These are phyloP conservation scores for Porphyra umbilicalis DNA, from an alignment of 31 red algal genomes.

Conservation along the genomic window DNA sequence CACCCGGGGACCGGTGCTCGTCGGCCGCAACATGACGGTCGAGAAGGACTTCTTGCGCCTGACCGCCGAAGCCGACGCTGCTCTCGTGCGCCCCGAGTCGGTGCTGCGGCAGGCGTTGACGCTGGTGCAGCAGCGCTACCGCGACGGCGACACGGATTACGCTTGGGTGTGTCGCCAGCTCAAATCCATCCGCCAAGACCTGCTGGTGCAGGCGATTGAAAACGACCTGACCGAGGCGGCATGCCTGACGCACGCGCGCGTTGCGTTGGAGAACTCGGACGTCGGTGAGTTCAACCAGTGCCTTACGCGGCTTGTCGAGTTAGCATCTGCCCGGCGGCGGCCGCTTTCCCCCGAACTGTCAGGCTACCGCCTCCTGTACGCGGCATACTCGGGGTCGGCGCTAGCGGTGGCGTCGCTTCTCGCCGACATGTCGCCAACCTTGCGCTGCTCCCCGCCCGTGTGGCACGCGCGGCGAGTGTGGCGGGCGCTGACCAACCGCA, in stretches of 20 bases:
- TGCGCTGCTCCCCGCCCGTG: not conserved
- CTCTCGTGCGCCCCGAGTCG: constrained; percentile 48
- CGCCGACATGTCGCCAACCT: not conserved
- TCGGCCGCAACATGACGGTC: constrained; percentile 16
- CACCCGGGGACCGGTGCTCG: not conserved
- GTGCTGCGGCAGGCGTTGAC: constrained; percentile 39
- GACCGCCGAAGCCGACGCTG: constrained; percentile 50
- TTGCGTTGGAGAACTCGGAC: constrained; percentile 72
- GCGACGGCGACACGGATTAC: constrained; percentile 23
- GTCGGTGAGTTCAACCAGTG: constrained; percentile 91
- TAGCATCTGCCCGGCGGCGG: constrained; percentile 1
- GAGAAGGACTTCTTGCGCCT: constrained; percentile 74
- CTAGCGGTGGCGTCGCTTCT: not conserved
- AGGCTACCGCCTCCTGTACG: not conserved
- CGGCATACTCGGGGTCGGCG: not conserved
- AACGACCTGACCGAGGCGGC: constrained; percentile 61
- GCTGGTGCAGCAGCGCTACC: constrained; percentile 35
- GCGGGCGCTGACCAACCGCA: not conserved
- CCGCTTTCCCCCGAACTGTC: not conserved
- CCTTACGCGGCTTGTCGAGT: constrained; percentile 55
- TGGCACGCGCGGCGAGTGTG: constrained; percentile 2
- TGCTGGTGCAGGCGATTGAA: constrained; percentile 75
- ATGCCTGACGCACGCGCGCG: constrained; percentile 51
- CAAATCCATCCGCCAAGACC: constrained; percentile 87
- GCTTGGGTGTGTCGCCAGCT: constrained; percentile 75